Percentiles rank a stretch among this genome's conserved stretches.
phyloP scores from a whole-genome alignment of 208 protist genomes.

The Acanthamoeba lugdunensis region DNA sequence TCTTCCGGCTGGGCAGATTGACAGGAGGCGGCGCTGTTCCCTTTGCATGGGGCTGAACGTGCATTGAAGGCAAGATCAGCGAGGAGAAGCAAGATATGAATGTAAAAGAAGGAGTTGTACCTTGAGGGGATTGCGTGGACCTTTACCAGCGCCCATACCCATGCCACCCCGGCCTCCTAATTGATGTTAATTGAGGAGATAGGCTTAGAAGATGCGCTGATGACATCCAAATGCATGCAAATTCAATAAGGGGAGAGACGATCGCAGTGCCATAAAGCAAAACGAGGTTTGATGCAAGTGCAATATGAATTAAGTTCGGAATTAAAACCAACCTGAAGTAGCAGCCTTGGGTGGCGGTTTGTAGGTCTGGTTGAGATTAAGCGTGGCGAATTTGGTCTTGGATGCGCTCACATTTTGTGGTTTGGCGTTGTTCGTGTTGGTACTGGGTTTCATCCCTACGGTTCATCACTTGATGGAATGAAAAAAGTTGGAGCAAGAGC shows the following conservation, averaged over 20 bases:
- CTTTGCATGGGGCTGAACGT: background rate
- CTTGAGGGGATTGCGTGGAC: background rate
- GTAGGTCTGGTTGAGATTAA: constrained; percentile 61
- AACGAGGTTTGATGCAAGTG: background rate
- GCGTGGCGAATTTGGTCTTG: constrained; percentile 41
- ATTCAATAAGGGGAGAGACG: too few species aligned
- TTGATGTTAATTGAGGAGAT: background rate
- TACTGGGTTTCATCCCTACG: constrained; percentile 44
- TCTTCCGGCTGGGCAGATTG: constrained; percentile 43
- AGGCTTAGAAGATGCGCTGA: too few species aligned
- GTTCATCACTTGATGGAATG: constrained; percentile 21
- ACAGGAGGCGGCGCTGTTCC: constrained; percentile 32
- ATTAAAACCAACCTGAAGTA: background rate
- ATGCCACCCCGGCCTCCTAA: background rate
- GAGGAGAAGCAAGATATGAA: background rate
- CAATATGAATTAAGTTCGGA: background rate
- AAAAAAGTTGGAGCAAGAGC: background rate
- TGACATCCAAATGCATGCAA: too few species aligned
- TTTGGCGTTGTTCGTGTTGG: constrained; percentile 11
- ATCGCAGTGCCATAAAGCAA: background rate
- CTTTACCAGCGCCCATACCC: background rate
- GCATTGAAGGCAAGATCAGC: background rate
- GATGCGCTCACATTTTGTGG: constrained; percentile 12
- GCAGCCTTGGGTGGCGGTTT: background rate
- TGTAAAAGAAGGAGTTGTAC: background rate